These are phyloP conservation scores for Penicillium sp. DNA, from an alignment of 2,329 filamentous ascomycete genomes.

Conservation along the genomic window DNA sequence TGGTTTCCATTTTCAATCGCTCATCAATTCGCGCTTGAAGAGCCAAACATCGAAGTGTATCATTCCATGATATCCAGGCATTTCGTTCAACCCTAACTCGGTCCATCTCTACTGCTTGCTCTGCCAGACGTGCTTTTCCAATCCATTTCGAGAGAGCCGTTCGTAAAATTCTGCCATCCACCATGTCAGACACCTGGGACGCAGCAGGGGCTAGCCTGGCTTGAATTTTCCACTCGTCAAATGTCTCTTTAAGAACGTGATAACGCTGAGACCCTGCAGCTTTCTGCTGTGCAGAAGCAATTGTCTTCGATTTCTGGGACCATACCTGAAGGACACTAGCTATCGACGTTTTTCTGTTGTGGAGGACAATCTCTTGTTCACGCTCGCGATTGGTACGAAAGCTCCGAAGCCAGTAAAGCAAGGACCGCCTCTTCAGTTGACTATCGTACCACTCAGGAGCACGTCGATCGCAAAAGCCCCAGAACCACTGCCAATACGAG, in stretches of 20 bases:
- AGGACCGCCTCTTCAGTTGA: constrained; percentile 48
- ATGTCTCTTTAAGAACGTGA: constrained; percentile 45
- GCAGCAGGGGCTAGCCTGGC: constrained; percentile 51
- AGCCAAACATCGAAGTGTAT: constrained; percentile 61
- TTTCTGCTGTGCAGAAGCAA: constrained; percentile 37
- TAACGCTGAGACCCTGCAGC: constrained; percentile 41
- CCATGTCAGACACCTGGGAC: constrained; percentile 51
- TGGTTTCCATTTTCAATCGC: constrained; percentile 59
- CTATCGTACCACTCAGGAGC: constrained; percentile 52
- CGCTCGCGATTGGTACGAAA: constrained; percentile 49
- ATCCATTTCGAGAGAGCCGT: constrained; percentile 59
- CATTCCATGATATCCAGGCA: constrained; percentile 67
- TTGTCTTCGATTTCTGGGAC: constrained; percentile 40
- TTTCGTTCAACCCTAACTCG: constrained; percentile 61
- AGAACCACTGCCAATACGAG: constrained; percentile 53
- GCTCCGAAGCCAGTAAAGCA: constrained; percentile 49
- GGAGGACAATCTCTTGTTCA: constrained; percentile 45
- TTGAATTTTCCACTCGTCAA: constrained; percentile 52
- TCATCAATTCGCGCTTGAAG: constrained; percentile 61
- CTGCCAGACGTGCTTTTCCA: constrained; percentile 50
- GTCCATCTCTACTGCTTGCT: constrained; percentile 58
- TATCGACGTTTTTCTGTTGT: constrained; percentile 38
- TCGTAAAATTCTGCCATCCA: constrained; percentile 54
- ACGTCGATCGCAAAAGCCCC: constrained; percentile 51
- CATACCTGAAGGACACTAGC: constrained; percentile 42